phyloP scores from a whole-genome alignment of 306 rosid genomes.

The Gastrolobium bilobum region DNA sequence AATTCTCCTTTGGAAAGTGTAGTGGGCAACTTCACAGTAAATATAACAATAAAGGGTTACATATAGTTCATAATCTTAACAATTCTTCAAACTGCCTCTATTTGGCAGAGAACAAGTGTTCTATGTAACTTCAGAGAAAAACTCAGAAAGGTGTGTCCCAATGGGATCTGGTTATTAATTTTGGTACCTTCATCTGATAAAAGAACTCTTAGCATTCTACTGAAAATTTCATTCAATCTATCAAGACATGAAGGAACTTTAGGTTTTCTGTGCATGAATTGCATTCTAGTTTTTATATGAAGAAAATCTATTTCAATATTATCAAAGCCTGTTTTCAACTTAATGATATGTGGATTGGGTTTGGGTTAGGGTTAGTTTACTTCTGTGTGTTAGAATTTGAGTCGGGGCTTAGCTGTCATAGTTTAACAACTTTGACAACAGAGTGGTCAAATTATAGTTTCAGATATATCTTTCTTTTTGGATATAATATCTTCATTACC shows the following conservation, averaged over 20 bases:
- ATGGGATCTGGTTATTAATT: neutral
- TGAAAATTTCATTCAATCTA: too few relatives aligned
- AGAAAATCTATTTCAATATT: constrained; percentile 5
- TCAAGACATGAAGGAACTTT: neutral
- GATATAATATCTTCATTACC: neutral
- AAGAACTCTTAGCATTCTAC: too few relatives aligned
- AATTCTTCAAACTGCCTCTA: too few relatives aligned
- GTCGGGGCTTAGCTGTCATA: neutral
- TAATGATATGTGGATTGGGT: neutral
- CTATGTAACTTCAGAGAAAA: neutral
- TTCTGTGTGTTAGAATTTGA: neutral
- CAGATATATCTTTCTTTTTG: neutral
- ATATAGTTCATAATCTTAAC: too few relatives aligned
- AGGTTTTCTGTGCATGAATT: neutral
- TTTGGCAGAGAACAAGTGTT: neutral
- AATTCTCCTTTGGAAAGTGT: too few relatives aligned
- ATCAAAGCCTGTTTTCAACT: neutral
- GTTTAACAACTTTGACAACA: neutral
- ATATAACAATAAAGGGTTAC: too few relatives aligned
- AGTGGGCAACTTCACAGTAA: too few relatives aligned
- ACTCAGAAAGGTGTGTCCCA: neutral
- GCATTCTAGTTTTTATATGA: neutral
- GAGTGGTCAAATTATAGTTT: neutral
- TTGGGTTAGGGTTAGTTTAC: neutral
- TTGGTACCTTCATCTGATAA: neutral